Percentiles rank a stretch among this genome's conserved stretches.
Evolutionary conservation across 148 eudicot species (phyloP).

Genomic region (Chenopodium formosanum): DNA sequence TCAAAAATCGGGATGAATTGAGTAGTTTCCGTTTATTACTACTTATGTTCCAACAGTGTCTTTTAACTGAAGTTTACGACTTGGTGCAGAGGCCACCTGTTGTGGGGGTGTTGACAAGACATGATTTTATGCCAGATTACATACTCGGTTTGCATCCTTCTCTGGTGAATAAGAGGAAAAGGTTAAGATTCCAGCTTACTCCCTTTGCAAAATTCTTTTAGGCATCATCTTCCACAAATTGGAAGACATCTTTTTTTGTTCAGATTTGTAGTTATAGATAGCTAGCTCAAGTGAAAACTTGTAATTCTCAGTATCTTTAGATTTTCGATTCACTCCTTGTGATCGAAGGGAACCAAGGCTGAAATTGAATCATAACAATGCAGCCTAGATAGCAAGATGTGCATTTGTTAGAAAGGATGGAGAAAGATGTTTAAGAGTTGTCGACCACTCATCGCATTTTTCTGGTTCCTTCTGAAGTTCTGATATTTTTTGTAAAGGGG

Average conservation of each 20-base stretch:
- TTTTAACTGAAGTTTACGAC: slow-evolving; percentile 8
- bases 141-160: slow-evolving; percentile 63
- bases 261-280: not conserved
- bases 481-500: not conserved
- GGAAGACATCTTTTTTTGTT: slow-evolving; percentile 4
- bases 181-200: slow-evolving; percentile 51
- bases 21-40: not conserved
- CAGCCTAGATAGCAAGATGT: not conserved
- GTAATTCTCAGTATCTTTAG: not conserved
- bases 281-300: not conserved
- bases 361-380: not conserved
- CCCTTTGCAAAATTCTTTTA: slow-evolving; percentile 31
- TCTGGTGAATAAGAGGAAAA: slow-evolving; percentile 49
- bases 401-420: not conserved
- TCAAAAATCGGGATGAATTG: not conserved
- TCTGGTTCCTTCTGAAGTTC: not conserved
- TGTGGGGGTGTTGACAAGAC: slow-evolving; percentile 91
- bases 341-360: not conserved
- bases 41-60: not conserved
- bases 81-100: slow-evolving; percentile 77
- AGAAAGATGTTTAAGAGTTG: not conserved
- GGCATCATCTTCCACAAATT: not conserved
- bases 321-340: not conserved
- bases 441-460: not conserved
- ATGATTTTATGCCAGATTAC: slow-evolving; percentile 93